A percentile compares a stretch with the other conserved stretches of the same genome.
phyloP scores from a whole-genome alignment of 768 basidiomycete genomes.

The Candolleomyces aberdarensis region DNA sequence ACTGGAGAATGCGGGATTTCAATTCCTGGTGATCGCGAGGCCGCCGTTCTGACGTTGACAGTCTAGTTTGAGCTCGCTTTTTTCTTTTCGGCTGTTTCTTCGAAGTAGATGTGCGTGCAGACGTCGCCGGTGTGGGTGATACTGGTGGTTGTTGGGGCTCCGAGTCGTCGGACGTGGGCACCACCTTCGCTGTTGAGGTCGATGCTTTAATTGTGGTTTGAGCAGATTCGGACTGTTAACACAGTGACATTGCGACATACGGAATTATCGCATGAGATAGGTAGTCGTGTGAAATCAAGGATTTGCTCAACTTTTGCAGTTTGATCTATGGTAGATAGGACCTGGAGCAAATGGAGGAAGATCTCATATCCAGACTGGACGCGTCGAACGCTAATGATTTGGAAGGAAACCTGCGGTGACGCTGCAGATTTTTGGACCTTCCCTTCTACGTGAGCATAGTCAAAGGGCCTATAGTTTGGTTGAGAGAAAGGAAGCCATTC shows the following conservation, averaged over 20 bases:
- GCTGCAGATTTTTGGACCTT: background rate
- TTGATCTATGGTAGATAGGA: background rate
- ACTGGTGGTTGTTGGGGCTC: background rate
- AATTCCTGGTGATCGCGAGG: background rate
- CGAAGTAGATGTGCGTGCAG: no score
- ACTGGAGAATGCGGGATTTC: background rate
- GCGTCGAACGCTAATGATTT: background rate
- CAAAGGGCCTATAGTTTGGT: background rate
- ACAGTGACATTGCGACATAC: no score
- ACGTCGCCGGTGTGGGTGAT: background rate
- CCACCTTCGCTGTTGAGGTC: no score
- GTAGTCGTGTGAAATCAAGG: background rate
- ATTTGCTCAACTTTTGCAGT: background rate
- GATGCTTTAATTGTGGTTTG: no score
- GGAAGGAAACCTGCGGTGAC: background rate
- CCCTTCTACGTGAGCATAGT: conserved; percentile 2
- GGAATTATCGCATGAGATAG: background rate
- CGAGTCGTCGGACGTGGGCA: no score
- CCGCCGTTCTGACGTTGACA: background rate
- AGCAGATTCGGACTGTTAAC: no score
- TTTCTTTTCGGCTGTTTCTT: no score
- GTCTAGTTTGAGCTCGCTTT: background rate
- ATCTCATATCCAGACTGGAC: background rate
- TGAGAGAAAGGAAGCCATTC: background rate
- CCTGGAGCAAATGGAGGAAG: conserved; percentile 2